phyloP scores from a whole-genome alignment of 768 basidiomycete species.

The Mycena leptocephala region DNA sequence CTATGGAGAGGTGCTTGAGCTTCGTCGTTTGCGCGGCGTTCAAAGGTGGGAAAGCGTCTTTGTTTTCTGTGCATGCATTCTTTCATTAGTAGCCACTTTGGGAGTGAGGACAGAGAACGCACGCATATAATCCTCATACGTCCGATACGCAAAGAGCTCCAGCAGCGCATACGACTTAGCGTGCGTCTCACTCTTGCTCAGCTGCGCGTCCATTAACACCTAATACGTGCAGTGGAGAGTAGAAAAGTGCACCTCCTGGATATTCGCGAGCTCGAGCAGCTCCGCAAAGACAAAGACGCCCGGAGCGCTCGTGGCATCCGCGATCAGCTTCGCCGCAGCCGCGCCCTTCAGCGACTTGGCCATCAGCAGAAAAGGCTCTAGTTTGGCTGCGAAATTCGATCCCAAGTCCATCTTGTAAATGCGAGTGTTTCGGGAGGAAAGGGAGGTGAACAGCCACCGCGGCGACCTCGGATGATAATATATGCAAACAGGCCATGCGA shows the following conservation, averaged over 20 bases:
- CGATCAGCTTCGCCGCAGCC: slow-evolving; percentile 90
- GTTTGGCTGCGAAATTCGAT: slow-evolving; percentile 74
- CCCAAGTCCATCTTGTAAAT: slow-evolving; percentile 70
- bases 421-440: too few relatives aligned
- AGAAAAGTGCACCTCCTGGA: slow-evolving; percentile 78
- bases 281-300: slow-evolving; percentile 96
- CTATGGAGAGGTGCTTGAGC: slow-evolving; percentile 94
- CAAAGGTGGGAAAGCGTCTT: slow-evolving; percentile 76
- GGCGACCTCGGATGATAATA: too few relatives aligned
- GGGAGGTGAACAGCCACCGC: too few relatives aligned
- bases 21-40: slow-evolving; percentile 86
- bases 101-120: slow-evolving; percentile 46
- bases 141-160: slow-evolving; percentile 92
- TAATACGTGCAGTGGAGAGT: slow-evolving; percentile 29
- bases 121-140: slow-evolving; percentile 89
- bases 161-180: slow-evolving; percentile 76
- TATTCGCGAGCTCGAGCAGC: slow-evolving; percentile 85
- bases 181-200: slow-evolving; percentile 77
- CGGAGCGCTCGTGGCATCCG: slow-evolving; percentile 89
- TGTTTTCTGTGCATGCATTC: slow-evolving; percentile 65
- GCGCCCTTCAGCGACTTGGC: slow-evolving; percentile 94
- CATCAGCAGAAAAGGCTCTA: slow-evolving; percentile 94
- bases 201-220: slow-evolving; percentile 57
- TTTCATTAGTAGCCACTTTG: too few relatives aligned
- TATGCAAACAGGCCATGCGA: too few relatives aligned